Evolutionary conservation across 2,329 filamentous ascomycete genomes (phyloP), one percentile per base, ranked within the genome.

Genomic region (Colletotrichum lindemuthianum): DNA sequence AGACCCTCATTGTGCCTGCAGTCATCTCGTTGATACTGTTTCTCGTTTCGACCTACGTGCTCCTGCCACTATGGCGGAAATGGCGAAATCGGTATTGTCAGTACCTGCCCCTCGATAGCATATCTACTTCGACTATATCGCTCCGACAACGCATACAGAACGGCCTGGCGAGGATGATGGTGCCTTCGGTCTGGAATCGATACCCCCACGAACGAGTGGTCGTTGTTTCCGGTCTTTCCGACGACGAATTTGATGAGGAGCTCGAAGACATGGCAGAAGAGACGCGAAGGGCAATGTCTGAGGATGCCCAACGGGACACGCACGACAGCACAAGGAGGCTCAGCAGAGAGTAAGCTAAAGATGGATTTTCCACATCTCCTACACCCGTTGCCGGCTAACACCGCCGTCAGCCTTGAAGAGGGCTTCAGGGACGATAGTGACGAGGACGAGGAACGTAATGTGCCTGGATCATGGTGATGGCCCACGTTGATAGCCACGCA

Each of bases 1-100:
- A 93, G 91, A 91, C 89, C 6, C 78, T 93, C 67, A 75, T 92
- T 70, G 79, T 92, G 68, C 91, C 91, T 39, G 90, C 90, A 57
- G 71, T 89, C 72, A 88, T 93, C 72, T 91, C 91, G 49, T 82
- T 93, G 51, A 76, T 86, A 66, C 79, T 92, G 69, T 94, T 92
- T 76, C 76, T 93, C 70, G 61, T 88, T 63, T 78, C 89, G 60
- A 89, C 87, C 60, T 91, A 88, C 74, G 78, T 89, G 70, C 71
- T 92, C 66, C 73, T 92, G 33, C 91, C 91, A 2, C 73, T 90
- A 65, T 91, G 90, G 85, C 88, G 87, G 51, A 86, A 84, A 60
- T 91, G 92, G 76, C 88, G 86, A 68, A 84, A 84, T 70, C 87
- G 90, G 65, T 93, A 93, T 75, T 85, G 87, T 72, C 88, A 92